phyloP scores from a whole-genome alignment of 2,329 filamentous ascomycete genomes.

The Didymella arachidicola region DNA sequence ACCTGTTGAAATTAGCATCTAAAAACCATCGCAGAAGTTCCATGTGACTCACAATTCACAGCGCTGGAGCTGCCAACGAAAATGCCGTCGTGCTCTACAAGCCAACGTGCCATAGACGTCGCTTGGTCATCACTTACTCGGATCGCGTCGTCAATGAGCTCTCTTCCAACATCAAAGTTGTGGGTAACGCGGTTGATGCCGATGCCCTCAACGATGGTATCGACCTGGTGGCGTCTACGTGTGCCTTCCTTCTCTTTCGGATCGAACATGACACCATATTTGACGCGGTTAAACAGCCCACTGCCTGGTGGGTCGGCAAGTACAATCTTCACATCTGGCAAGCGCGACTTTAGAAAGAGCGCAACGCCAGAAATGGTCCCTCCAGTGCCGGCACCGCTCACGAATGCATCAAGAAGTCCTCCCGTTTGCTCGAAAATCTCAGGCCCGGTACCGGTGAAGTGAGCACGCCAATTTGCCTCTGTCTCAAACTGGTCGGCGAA shows the following conservation, averaged over 20 bases:
- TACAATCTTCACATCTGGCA: conserved; percentile 73
- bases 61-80: conserved; percentile 94
- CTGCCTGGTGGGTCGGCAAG: conserved; percentile 95
- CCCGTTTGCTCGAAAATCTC: conserved; percentile 84
- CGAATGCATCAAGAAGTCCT: conserved; percentile 81
- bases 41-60: conserved; percentile 77
- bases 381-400: conserved; percentile 92
- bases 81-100: conserved; percentile 94
- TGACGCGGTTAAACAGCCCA: conserved; percentile 89
- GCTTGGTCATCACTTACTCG: conserved; percentile 89
- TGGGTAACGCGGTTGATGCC: conserved; percentile 93
- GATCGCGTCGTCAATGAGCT: conserved; percentile 89
- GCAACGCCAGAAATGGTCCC: conserved; percentile 91
- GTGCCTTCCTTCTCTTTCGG: conserved; percentile 89
- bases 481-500: conserved; percentile 98
- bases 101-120: conserved; percentile 90
- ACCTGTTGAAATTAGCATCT: conserved; percentile 40
- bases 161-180: conserved; percentile 88
- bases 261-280: conserved; percentile 96
- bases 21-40: conserved; percentile 4
- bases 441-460: conserved; percentile 82
- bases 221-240: conserved; percentile 85
- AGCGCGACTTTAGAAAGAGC: conserved; percentile 77
- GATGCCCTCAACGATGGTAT: conserved; percentile 94
- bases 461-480: conserved; percentile 84